Conservation (phyloP, 306 rosid species). For the Acacia confusa region DNA sequence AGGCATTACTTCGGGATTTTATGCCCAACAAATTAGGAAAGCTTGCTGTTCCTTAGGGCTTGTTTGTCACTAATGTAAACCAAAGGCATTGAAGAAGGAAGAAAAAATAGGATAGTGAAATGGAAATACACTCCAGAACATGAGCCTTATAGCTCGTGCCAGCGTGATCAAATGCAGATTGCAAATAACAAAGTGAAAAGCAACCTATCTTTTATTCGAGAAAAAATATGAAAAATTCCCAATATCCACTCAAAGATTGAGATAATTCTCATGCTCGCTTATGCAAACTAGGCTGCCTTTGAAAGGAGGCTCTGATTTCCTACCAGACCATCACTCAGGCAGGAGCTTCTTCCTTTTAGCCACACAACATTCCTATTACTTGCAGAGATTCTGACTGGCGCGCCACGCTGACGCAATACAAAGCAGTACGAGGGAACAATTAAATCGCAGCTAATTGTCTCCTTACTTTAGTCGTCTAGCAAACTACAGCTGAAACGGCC, state of each 20-base stretch:
- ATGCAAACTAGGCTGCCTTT: not conserved
- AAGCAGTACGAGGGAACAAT: constrained; percentile 5
- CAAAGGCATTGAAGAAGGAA: not conserved
- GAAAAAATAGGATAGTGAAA: not conserved
- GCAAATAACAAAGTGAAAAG: not conserved
- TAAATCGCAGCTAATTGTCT: constrained; percentile 6
- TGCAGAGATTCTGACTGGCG: not conserved
- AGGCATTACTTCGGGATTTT: not conserved
- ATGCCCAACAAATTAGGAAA: not conserved
- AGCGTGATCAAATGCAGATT: not conserved
- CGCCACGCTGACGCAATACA: constrained; percentile 22
- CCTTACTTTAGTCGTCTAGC: constrained; percentile 35
- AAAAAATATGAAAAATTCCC: not conserved
- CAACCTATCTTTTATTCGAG: not conserved
- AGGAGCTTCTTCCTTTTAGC: not conserved
- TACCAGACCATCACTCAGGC: not conserved
- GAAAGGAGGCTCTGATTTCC: not conserved
- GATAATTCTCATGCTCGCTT: not conserved
- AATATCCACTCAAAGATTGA: not conserved
- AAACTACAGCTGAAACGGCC: constrained; percentile 69
- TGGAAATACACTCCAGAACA: not conserved
- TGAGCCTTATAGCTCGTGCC: not conserved
- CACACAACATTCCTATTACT: not conserved
- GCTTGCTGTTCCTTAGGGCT: not conserved
- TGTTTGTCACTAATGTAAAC: not conserved